Base-by-base conservation (phyloP, 2,329 filamentous ascomycete genomes). In the Parafenestella ontariensis region DNA sequence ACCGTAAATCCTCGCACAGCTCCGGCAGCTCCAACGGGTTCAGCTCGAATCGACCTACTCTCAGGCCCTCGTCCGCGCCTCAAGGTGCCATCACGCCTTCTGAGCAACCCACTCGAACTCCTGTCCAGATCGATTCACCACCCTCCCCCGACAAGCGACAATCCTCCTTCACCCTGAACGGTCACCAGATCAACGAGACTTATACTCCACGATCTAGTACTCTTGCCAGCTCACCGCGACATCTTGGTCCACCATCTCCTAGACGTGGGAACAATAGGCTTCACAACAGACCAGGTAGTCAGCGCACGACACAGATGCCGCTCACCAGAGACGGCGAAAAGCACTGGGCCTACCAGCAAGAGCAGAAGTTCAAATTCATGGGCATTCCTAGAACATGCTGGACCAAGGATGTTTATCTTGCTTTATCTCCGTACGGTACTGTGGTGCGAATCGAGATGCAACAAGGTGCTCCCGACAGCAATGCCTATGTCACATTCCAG, bases 401-500 rank as follows among this genome's bases (percentile, higher is more conserved):
- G 62, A 66, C 56, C 1, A 56, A 55, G 23, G 58, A 68, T 10
- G 49, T 71, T 3, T 69, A 73, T 24, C 11, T 63, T 2, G 56
- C 56, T 4, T 39, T 74, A 24, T 61, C 61, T 10, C 31, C 21
- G 0, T 69, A 68, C 39, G 73, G 74, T 1, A 64, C 52, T 9
- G 64, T 77, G 10, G 36, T 60, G 17, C 65, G 58, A 41, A 69
- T 77, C 36, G 69, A 75, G 0, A 66, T 76, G 26, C 40, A 61
- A 29, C 2, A 10, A 5, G 46, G 43, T 8, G 43, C 24, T 15
- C 46, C 36, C 4, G 53, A 59, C 37, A 52, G 51, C 26, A 50
- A 26, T 21, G 71, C 68, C 18, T 70, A 36, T 43, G 64, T 73
- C 1, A 49, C 56, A 0, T 72, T 70, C 21, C 66, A 63, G 68